Conservation (phyloP, 192 early-diverging fungal genomes). For the Linnemannia elongata region DNA sequence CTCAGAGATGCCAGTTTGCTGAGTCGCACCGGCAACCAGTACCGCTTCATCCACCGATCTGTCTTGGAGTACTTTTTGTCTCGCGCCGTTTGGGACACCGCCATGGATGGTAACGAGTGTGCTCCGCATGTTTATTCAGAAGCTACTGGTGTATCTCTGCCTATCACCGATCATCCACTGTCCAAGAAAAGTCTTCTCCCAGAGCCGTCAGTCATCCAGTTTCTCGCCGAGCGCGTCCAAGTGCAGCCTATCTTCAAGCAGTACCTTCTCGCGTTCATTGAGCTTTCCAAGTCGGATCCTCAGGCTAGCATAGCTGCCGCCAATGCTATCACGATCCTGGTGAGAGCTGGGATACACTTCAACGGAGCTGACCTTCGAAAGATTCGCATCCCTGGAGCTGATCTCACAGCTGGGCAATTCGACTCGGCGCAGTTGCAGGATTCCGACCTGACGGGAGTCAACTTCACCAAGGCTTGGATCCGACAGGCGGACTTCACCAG, state of each 20-base stretch:
- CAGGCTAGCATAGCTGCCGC: background rate
- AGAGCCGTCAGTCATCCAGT: background rate
- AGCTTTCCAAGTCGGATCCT: background rate
- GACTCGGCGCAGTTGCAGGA: background rate
- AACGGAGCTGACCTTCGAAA: background rate
- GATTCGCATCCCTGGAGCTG: background rate
- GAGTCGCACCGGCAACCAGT: background rate
- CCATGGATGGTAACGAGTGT: background rate
- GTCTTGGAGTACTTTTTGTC: constrained; percentile 3
- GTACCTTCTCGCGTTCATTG: too few species aligned
- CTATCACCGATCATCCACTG: background rate
- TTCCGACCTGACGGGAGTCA: background rate
- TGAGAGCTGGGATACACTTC: background rate
- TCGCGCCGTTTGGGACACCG: background rate
- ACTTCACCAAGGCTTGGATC: background rate
- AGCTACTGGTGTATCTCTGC: background rate
- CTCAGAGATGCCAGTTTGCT: background rate
- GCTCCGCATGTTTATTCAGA: background rate
- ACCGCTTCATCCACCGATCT: background rate
- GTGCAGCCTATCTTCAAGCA: background rate
- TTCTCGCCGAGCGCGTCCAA: background rate
- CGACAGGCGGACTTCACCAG: background rate
- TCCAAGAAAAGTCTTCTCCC: background rate
- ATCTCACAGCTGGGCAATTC: background rate
- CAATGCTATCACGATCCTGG: constrained; percentile 1